These are phyloP conservation scores for Colletotrichum tofieldiae DNA, from an alignment of 2,329 filamentous ascomycete genomes.

Conservation along the genomic window DNA sequence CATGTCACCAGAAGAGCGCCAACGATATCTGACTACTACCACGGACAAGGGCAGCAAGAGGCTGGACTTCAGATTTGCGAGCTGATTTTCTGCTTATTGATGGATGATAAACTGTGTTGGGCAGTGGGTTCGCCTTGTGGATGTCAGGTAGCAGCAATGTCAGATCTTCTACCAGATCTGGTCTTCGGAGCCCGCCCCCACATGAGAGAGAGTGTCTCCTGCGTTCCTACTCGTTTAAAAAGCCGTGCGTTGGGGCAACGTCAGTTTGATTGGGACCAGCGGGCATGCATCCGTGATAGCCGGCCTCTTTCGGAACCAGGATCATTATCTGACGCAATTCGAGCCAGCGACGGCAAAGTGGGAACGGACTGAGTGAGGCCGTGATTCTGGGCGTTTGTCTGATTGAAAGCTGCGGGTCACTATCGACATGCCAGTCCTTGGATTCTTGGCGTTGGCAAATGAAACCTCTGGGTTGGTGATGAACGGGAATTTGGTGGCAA, in stretches of 20 bases:
- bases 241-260: conserved; percentile 7
- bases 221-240: neutral
- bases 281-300: conserved; percentile 22
- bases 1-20: conserved; percentile 55
- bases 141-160: conserved; percentile 16
- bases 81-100: conserved; percentile 35
- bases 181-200: neutral
- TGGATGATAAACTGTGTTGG: conserved; percentile 6
- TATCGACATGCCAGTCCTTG: conserved; percentile 12
- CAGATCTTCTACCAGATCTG: conserved; percentile 1
- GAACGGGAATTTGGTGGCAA: conserved; percentile 4
- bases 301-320: conserved; percentile 15
- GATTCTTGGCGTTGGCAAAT: conserved; percentile 18
- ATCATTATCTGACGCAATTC: conserved; percentile 24
- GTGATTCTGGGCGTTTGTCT: conserved; percentile 19
- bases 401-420: conserved; percentile 9
- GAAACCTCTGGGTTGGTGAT: conserved; percentile 11
- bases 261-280: conserved; percentile 28
- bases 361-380: conserved; percentile 13
- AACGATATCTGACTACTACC: conserved; percentile 40
- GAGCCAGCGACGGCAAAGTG: conserved; percentile 16
- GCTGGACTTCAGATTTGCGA: conserved; percentile 45
- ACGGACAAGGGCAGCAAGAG: conserved; percentile 43
- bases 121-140: conserved; percentile 11
- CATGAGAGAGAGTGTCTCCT: neutral